Evolutionary conservation across 1,284 basidiomycete genomes (phyloP), one percentile per base, ranked within the genome.

Genomic region (Moesziomyces antarcticus): DNA sequence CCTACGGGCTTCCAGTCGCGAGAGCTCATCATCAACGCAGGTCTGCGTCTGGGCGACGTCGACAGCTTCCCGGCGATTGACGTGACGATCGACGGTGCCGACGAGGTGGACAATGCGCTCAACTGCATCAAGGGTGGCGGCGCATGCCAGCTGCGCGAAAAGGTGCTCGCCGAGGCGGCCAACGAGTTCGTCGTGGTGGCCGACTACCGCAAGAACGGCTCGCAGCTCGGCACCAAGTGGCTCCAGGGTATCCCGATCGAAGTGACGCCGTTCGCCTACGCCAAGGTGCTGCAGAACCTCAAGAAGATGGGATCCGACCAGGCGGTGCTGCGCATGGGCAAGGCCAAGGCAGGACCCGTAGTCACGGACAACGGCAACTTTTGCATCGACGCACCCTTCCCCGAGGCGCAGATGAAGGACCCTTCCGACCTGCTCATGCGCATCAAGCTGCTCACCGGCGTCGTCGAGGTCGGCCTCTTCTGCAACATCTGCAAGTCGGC

Each of bases 51-150:
- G 7, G 97, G 95, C 33, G 97, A 99, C 80, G 91, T 97, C 5
- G 81, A 83, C 66, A 71, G 63, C 44, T 80, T 93, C 85, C 91
- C 92, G 2, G 87, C 87, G 10, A 91, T 99, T 59, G 97, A 99
- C 80, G 93, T 99, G 27, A 97, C 94, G 7, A 90, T 99, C 57
- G 96, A 99, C 84, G 96, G 96, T 45, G 96, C 96, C 1, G 96
- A 99, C 79, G 96, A 98, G 85, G 93, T 97, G 35, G 95, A 98
- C 85, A 85, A 87, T 44, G 86, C 90, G 42, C 87, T 99, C 56
- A 97, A 99, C 86, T 92, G 92, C 68, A 96, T 99, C 87, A 99
- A 99, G 86, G 96, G 96, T 14, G 96, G 96, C 59, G 96, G 96
- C 11, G 96, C 94, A 1, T 98, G 96, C 85, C 97, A 99, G 79